Evolutionary conservation across 345 rosid species (phyloP).

Genomic region (Aquilaria malaccensis): DNA sequence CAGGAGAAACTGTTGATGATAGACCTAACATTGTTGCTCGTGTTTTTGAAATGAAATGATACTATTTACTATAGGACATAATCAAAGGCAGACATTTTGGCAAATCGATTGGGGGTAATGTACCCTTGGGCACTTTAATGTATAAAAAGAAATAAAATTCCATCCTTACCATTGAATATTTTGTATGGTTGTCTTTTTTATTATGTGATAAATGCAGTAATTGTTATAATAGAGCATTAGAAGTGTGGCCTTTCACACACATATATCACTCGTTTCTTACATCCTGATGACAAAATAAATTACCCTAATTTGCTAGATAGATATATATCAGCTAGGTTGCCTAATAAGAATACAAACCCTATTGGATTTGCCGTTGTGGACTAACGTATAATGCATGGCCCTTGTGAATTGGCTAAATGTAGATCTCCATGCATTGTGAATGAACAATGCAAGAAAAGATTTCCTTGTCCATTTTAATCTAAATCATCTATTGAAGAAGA

Average conservation of each 20-base stretch:
- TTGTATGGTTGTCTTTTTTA: not conserved
- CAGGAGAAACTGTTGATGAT: not conserved
- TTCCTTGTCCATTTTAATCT: not conserved
- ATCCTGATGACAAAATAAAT: not conserved
- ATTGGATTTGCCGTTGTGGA: not conserved
- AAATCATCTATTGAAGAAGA: not conserved
- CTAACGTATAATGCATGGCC: not conserved
- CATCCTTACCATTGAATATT: not conserved
- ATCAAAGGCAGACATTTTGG: not conserved
- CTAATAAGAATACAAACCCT: not conserved
- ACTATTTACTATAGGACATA: not conserved
- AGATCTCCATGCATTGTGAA: not conserved
- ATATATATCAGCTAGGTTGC: not conserved
- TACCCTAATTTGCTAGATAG: not conserved
- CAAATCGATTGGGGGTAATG: not conserved
- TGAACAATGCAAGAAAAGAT: not conserved
- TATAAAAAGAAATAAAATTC: too few relatives aligned
- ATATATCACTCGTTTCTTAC: not conserved
- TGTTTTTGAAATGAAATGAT: not conserved
- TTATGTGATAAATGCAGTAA: not conserved
- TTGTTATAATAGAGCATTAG: not conserved
- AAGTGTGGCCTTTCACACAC: not conserved
- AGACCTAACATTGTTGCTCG: not conserved
- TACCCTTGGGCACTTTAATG: too few relatives aligned
- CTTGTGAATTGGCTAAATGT: not conserved